Conservation (phyloP, 2,329 filamentous ascomycete species). For the Sporothrix schenckii region DNA sequence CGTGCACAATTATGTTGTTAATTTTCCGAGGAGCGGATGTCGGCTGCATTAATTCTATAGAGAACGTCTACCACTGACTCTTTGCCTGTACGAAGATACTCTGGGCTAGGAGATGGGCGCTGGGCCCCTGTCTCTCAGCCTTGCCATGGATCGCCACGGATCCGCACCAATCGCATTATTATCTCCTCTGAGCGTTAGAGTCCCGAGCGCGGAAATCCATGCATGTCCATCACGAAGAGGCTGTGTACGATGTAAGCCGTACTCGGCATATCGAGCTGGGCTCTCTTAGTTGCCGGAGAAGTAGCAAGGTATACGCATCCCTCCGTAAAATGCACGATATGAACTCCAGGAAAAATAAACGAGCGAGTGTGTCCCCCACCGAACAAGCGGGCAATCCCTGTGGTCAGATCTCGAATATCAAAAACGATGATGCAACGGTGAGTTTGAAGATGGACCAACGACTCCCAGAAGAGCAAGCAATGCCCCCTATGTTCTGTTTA, state of each 20-base stretch:
- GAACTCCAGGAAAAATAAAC: not conserved
- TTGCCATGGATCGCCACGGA: not conserved
- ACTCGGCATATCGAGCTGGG: no score
- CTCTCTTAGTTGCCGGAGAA: not conserved
- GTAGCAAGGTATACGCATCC: no score
- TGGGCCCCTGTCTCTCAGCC: conserved; percentile 13
- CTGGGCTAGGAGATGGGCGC: no score
- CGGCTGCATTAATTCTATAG: not conserved
- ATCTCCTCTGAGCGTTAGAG: not conserved
- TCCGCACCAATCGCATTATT: conserved; percentile 23
- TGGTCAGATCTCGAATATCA: not conserved
- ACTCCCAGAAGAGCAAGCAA: not conserved
- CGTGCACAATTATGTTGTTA: not conserved
- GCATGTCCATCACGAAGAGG: not conserved
- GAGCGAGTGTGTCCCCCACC: not conserved
- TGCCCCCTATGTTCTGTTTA: not conserved
- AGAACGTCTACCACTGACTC: no score
- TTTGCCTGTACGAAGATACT: no score
- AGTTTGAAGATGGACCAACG: not conserved
- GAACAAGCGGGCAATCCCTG: not conserved
- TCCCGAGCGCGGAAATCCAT: not conserved
- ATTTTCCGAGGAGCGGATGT: not conserved
- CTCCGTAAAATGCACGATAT: no score
- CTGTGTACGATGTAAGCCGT: no score
- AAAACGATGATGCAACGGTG: not conserved